Evolutionary conservation across 2,329 filamentous ascomycete species (phyloP), one percentile per base, ranked within the genome.

Genomic region (Sclerotinia glacialis): DNA sequence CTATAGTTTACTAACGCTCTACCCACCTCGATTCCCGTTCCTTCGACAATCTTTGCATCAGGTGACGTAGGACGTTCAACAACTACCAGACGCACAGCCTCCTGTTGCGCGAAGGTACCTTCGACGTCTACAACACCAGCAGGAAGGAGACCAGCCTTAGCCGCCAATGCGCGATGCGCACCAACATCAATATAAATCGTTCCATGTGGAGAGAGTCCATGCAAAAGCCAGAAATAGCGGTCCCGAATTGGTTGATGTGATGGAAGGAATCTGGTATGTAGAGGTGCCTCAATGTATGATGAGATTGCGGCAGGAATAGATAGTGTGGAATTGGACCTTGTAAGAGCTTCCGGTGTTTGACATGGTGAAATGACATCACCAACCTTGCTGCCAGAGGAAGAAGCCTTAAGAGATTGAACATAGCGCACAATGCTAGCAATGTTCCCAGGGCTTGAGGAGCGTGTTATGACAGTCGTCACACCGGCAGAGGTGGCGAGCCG

Each of bases 201-300:
- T 18, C 95, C 95, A 74, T 96, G 93, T 0, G 95, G 92, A 31
- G 89, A 88, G 14, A 97, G 86, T 12, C 94, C 95, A 78, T 99
- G 92, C 0, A 98, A 84, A 59, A 99, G 88, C 95, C 95, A 99
- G 83, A 99, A 98, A 76, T 95, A 93, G 69, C 94, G 89, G 77
- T 97, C 95, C 66, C 92, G 88, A 68, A 98, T 95, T 0, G 94
- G 93, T 34, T 91, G 87, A 0, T 85, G 82, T 12, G 92, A 92
- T 0, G 93, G 92, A 16, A 97, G 83, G 82, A 99, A 99, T 67
- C 95, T 89, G 3, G 95, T 99, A 78, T 99, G 95, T 5, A 97
- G 81, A 1, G 93, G 89, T 1, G 86, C 83, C 62, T 79, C 46
- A 11, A 67, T 44, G 14, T 64, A 34, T 61, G 71, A 73, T 21